phyloP scores from a whole-genome alignment of 176 grass and related monocot genomes.

The Pontederia paniculata region DNA sequence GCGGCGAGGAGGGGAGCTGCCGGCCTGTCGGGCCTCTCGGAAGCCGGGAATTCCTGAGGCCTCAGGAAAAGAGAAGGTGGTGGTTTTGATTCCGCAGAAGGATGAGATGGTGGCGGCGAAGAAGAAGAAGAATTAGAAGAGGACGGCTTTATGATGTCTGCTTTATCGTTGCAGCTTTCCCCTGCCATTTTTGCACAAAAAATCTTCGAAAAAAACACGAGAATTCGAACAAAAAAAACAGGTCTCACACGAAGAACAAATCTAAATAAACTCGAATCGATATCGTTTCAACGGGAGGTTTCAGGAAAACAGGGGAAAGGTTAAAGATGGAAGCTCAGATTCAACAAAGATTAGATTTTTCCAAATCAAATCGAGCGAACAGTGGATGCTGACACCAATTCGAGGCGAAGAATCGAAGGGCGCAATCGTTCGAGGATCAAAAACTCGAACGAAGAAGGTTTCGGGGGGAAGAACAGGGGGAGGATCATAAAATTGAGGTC shows the following conservation, averaged over 20 bases:
- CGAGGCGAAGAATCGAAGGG: no score
- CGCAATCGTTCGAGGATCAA: no score
- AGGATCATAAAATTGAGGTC: no score
- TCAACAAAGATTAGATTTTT: neutral
- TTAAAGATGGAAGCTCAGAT: neutral
- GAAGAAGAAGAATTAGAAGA: slow-evolving; percentile 19
- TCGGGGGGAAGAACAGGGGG: neutral
- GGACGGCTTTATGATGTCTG: slow-evolving; percentile 37
- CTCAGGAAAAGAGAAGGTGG: slow-evolving; percentile 21
- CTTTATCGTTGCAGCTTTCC: slow-evolving; percentile 40
- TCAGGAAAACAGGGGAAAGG: neutral
- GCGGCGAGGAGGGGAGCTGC: neutral
- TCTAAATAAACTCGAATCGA: neutral
- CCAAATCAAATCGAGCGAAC: neutral
- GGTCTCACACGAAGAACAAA: neutral
- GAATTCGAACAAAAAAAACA: neutral
- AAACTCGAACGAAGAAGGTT: neutral
- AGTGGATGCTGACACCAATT: no score
- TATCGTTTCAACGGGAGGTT: neutral
- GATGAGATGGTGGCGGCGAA: no score
- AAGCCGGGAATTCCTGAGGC: slow-evolving; percentile 5
- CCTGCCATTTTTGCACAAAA: slow-evolving; percentile 23
- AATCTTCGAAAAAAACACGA: neutral
- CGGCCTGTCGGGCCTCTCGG: slow-evolving; percentile 9
- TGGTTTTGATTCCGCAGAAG: no score